These are phyloP conservation scores for Bombardia bombarda DNA, from an alignment of 495 filamentous ascomycete genomes.

Conservation along the genomic window DNA sequence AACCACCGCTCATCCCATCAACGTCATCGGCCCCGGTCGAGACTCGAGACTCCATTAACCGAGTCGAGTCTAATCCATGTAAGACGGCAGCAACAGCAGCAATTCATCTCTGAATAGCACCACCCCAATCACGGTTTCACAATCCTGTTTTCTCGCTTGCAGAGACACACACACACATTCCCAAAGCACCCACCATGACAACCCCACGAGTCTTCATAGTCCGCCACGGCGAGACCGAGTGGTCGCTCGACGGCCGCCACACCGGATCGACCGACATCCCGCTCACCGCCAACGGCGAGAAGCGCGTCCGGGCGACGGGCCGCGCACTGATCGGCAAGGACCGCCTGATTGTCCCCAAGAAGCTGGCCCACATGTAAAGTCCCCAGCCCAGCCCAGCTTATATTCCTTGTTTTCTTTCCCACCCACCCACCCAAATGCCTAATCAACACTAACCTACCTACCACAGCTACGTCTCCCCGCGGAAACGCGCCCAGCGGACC, in stretches of 20 bases:
- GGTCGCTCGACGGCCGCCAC: conserved; percentile 89
- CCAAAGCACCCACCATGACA: conserved; percentile 20
- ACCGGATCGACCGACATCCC: conserved; percentile 82
- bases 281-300: conserved; percentile 80
- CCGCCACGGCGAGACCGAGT: conserved; percentile 92
- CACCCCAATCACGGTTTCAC: not conserved
- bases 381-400: conserved; percentile 7
- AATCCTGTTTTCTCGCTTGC: not conserved
- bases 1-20: no score
- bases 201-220: conserved; percentile 85
- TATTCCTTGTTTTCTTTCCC: not conserved
- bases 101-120: no score
- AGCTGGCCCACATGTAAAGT: conserved; percentile 68
- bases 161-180: not conserved
- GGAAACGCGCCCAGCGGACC: conserved; percentile 76
- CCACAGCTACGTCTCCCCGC: conserved; percentile 73
- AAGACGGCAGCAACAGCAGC: no score
- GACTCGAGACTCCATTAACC: no score
- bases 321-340: conserved; percentile 76
- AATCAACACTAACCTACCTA: not conserved
- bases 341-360: conserved; percentile 74
- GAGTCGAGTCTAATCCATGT: no score
- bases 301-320: conserved; percentile 72
- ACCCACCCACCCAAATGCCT: not conserved
- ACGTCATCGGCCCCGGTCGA: no score